Base-by-base conservation (phyloP, 2,329 filamentous ascomycete species). In the Seiridium unicorne region DNA sequence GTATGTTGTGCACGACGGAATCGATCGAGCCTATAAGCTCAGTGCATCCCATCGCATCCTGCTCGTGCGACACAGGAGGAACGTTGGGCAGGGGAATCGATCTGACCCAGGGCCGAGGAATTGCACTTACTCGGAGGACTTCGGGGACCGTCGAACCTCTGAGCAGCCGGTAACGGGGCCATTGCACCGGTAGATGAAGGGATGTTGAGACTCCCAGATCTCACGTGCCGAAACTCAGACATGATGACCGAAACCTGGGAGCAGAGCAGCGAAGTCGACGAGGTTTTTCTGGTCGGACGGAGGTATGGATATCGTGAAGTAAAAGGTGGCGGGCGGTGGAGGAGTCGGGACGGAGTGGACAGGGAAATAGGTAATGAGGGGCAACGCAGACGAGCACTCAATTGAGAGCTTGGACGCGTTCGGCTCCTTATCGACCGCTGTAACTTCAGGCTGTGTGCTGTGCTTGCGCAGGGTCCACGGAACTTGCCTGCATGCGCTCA, bases 91-190 rank as follows among this genome's bases (percentile, higher is more conserved):
- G n/a, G 49, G 36, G 18, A 40, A 35, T 36, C 32, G 18, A 31
- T 5, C 42, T 11, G 46, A 48, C 46, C 47, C 10, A 46, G 1
- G 26, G 10, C 13, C 5, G 10, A 13, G 26, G 31, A 10, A 18
- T 8, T n/a, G 64, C 51, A 82, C 81, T 72, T 79, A 85, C 84
- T 87, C 35, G 86, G 85, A 64, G 86, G 86, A 73, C 85, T 88
- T 67, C 85, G 77, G 51, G 86, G 84, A 63, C 84, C 84, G 60
- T 87, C 84, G 69, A 86, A 86, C 66, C 83, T 69, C 62, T 74
- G 73, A 51, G 69, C 66, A 59, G 76, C 69, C 67, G 70, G 38
- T 68, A 76, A 71, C 51, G 75, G 70, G 64, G 69, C 69, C 70
- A 76, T 74, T 36, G 68, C 63, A 57, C 69, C 70, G 60, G 70